Base-by-base conservation (phyloP, 257 asterid genomes). In the Plantago ovata region DNA sequence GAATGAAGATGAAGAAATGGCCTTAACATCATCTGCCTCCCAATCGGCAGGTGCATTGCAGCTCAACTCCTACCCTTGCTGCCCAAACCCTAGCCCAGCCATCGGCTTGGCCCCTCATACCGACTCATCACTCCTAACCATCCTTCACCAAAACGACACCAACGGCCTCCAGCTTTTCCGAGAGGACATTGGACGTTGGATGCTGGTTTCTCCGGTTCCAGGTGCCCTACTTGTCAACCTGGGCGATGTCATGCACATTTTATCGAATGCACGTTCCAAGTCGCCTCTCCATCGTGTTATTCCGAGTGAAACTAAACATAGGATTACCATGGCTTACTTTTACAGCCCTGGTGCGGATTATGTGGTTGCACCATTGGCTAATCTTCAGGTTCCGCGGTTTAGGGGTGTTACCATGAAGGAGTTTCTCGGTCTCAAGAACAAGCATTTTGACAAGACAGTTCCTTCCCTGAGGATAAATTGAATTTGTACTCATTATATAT, bases 21-120 rank as follows among this genome's bases (percentile, higher is more conserved):
- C 54, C 15, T 50, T 39, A 2, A 56, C 79, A 14, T 1, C 66
- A 23, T 56, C 58, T 2, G 24, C 45, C 0, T 39, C 55, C 53
- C 57, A 70, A 64, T 79, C 87, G 2, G 67, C 56, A 32, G 81
- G 82, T 38, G 85, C 91, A 28, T 24, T 90, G 66, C 96, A 87
- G 55, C 79, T 90, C 8, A 90, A 90, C 44, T 90, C 97, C 0
- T 90, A 80, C 68, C 97, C 97, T 22, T 61, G 74, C 10, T 90
- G 97, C 63, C 97, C 96, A 10, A 77, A 81, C 79, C 91, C 96
- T 53, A 71, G 51, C 15, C 81, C 22, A 1, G 86, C 95, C 14
- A 56, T 90, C 18, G 97, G 97, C 12, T 69, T 90, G 48, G 94
- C 89, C 33, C 90, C 95, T 0, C 96, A 90, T 69, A 90, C 97